These are phyloP conservation scores for Arachis monticola DNA, from an alignment of 331 rosid genomes.

Conservation along the genomic window DNA sequence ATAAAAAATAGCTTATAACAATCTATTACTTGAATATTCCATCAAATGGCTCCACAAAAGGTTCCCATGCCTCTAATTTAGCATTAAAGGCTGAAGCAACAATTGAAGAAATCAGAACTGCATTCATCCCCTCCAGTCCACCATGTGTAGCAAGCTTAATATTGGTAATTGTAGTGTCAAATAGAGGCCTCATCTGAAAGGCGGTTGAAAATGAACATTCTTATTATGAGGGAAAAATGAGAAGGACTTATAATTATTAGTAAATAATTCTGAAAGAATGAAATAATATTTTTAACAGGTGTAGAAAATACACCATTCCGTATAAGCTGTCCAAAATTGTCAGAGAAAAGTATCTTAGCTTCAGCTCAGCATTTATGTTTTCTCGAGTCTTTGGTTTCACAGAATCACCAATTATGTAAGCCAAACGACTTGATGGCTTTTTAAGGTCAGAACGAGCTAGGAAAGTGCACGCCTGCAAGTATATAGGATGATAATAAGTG, in stretches of 20 bases:
- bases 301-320: conserved; percentile 74
- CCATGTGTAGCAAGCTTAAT: conserved; percentile 98
- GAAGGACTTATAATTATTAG: conserved; percentile 10
- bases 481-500: conserved; percentile 25
- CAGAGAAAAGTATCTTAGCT: conserved; percentile 82
- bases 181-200: conserved; percentile 89
- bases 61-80: conserved; percentile 98
- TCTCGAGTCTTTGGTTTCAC: conserved; percentile 84
- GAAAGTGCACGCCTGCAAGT: conserved; percentile 87
- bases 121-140: conserved; percentile 84
- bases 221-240: background rate
- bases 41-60: conserved; percentile 95
- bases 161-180: conserved; percentile 87
- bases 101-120: conserved; percentile 87
- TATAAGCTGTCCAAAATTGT: conserved; percentile 90
- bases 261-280: conserved; percentile 2
- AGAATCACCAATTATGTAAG: conserved; percentile 80
- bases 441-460: conserved; percentile 90
- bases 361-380: conserved; percentile 88
- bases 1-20: conserved; percentile 9
- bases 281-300: conserved; percentile 26
- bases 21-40: conserved; percentile 91
- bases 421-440: conserved; percentile 83
- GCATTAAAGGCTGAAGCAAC: conserved; percentile 98
- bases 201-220: conserved; percentile 33